Percentiles rank a stretch among this genome's conserved stretches.
phyloP scores from a whole-genome alignment of 73 alveolate species.

The Paramecium tetraurelia region DNA sequence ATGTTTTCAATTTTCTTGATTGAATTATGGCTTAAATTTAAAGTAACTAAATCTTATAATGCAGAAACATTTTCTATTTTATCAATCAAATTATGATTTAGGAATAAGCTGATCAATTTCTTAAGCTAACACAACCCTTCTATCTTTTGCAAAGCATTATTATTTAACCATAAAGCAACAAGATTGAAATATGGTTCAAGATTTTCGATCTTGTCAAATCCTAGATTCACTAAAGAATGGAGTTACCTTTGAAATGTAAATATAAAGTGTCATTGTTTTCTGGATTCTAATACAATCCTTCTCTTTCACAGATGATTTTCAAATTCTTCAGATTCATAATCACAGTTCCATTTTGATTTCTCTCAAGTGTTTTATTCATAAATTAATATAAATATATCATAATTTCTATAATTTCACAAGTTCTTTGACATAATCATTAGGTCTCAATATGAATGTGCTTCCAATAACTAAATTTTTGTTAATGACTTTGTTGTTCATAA shows the following conservation, averaged over 20 bases:
- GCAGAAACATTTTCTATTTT: slow-evolving; percentile 77
- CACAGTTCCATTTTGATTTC: slow-evolving; percentile 47
- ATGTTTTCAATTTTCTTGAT: slow-evolving; percentile 78
- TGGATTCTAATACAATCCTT: slow-evolving; percentile 60
- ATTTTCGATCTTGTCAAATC: slow-evolving; percentile 82
- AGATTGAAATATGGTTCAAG: slow-evolving; percentile 84
- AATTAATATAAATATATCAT: background rate
- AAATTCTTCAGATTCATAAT: slow-evolving; percentile 53
- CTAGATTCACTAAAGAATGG: background rate
- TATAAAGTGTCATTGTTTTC: slow-evolving; percentile 94
- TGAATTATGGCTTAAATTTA: slow-evolving; percentile 85
- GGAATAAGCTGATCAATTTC: slow-evolving; percentile 76
- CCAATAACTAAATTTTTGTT: background rate
- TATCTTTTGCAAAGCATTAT: slow-evolving; percentile 85
- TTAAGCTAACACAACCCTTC: slow-evolving; percentile 81
- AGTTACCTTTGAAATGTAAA: slow-evolving; percentile 83
- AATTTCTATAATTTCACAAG: background rate
- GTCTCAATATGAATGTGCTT: background rate
- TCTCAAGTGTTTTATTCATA: slow-evolving; percentile 48
- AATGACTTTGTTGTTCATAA: background rate
- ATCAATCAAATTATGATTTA: slow-evolving; percentile 86
- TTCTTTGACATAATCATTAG: slow-evolving; percentile 4
- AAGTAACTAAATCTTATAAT: slow-evolving; percentile 71
- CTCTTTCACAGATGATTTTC: slow-evolving; percentile 49
- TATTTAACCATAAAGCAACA: slow-evolving; percentile 85